Percentiles rank a stretch among this genome's conserved stretches.
phyloP scores from a whole-genome alignment of 768 basidiomycete species.

The Pulveroboletus sp. region DNA sequence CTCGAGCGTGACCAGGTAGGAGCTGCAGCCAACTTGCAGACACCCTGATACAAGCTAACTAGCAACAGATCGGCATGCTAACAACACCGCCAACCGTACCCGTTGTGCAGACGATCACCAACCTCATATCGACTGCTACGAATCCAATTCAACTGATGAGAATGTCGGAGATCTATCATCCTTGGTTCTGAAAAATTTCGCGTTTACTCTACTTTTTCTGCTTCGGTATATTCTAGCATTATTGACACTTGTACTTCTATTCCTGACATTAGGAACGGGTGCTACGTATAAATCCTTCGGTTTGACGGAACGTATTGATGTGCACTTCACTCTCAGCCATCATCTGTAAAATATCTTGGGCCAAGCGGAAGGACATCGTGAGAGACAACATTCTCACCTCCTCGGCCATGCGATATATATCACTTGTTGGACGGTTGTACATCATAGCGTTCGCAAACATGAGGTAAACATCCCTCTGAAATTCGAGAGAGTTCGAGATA shows the following conservation, averaged over 20 bases:
- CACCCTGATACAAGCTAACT: constrained; percentile 1
- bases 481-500: constrained; percentile 79
- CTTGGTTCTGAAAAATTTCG: constrained; percentile 61
- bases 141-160: constrained; percentile 81
- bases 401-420: constrained; percentile 87
- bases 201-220: neutral
- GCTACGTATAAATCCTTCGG: constrained; percentile 61
- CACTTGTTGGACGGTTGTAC: constrained; percentile 85
- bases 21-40: neutral
- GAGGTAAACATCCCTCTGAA: constrained; percentile 82
- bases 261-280: constrained; percentile 32
- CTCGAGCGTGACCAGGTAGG: constrained; percentile 76
- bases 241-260: no score
- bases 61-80: constrained; percentile 18
- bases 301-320: constrained; percentile 68
- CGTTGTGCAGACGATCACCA: constrained; percentile 77
- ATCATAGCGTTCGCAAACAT: constrained; percentile 99
- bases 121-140: constrained; percentile 79
- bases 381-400: constrained; percentile 52
- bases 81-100: constrained; percentile 33
- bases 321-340: constrained; percentile 67
- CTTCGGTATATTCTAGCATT: neutral
- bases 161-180: constrained; percentile 80
- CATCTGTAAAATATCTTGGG: constrained; percentile 44
- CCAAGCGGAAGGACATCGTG: constrained; percentile 1